Base-by-base conservation (phyloP, 306 rosid genomes). In the Chamaecrista fasciculata region DNA sequence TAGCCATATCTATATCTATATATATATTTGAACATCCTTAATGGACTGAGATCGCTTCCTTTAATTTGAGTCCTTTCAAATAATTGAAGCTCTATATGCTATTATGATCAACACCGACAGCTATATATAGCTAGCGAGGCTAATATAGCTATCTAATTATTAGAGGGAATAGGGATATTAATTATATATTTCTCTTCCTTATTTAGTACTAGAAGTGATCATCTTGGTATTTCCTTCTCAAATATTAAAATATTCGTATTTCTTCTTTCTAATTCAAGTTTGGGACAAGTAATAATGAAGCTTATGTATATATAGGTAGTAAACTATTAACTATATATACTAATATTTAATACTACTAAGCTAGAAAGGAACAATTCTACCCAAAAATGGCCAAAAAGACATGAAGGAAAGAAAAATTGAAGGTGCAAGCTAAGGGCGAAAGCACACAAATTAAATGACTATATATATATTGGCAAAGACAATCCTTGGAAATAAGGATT, bases 151-250 rank as follows among this genome's bases (percentile, higher is more conserved):
- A n/a, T n/a, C n/a, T n/a, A n/a, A n/a, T n/a, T n/a, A n/a, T n/a
- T n/a, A n/a, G n/a, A n/a, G n/a, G n/a, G n/a, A n/a, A n/a, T n/a
- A n/a, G n/a, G n/a, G n/a, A n/a, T n/a, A n/a, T n/a, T n/a, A n/a
- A n/a, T n/a, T n/a, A n/a, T n/a, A n/a, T n/a, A n/a, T n/a, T 79
- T 74, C 76, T 56, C 55, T 29, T 56, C 31, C 56, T 23, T 10
- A 34, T 72, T 53, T 28, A 20, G 8, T 58, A 43, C n/a, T n/a
- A 29, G 36, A 63, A 48, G 24, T 59, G 20, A 49, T 76, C 56
- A 25, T 76, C 71, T 43, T 44, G 79, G 75, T 53, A 71, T 66
- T 78, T 53, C 59, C 57, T 74, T 67, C 53, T 51, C 68, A 73
- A 21, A 69, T 57, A 64, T 34, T 39, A 60, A 66, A 49, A 75